Conservation (phyloP, 2,329 filamentous ascomycete species). For the Cyanodermella asteris region DNA sequence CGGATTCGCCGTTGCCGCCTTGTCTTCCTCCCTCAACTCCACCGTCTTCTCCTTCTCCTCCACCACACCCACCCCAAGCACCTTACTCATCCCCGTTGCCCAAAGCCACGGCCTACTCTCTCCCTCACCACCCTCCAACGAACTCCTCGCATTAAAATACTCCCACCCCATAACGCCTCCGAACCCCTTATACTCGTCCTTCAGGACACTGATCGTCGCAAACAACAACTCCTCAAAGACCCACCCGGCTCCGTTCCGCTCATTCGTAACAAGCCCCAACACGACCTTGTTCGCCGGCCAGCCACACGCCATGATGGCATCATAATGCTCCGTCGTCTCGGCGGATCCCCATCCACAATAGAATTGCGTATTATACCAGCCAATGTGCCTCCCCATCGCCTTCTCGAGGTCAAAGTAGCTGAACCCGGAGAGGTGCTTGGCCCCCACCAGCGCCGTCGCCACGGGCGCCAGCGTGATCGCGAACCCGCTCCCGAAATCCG, state of each 20-base stretch:
- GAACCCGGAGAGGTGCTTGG: constrained; percentile 44
- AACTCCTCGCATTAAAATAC: constrained; percentile 71
- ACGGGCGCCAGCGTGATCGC: constrained; percentile 55
- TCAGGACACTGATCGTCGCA: constrained; percentile 29
- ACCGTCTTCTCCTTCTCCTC: too few species aligned
- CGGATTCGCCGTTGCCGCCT: too few species aligned
- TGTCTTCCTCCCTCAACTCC: too few species aligned
- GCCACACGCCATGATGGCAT: constrained; percentile 28
- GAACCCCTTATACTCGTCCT: constrained; percentile 36
- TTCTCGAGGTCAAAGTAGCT: constrained; percentile 47
- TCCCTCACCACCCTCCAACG: constrained; percentile 31
- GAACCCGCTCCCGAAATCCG: constrained; percentile 47
- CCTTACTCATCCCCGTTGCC: constrained; percentile 37
- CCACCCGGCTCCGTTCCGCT: constrained; percentile 38
- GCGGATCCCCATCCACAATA: constrained; percentile 61
- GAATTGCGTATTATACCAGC: constrained; percentile 66
- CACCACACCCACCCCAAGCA: constrained; percentile 1
- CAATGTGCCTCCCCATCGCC: constrained; percentile 35
- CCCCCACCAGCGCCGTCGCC: constrained; percentile 38
- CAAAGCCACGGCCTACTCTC: constrained; percentile 46
- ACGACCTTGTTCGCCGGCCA: constrained; percentile 49
- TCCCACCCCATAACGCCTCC: constrained; percentile 76
- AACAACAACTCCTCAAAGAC: constrained; percentile 31
- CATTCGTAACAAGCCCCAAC: constrained; percentile 51
- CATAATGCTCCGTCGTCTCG: constrained; percentile 25